Percentiles rank a stretch among this genome's conserved stretches.
phyloP scores from a whole-genome alignment of 192 early-diverging fungal species.

The Allomyces macrogynus region DNA sequence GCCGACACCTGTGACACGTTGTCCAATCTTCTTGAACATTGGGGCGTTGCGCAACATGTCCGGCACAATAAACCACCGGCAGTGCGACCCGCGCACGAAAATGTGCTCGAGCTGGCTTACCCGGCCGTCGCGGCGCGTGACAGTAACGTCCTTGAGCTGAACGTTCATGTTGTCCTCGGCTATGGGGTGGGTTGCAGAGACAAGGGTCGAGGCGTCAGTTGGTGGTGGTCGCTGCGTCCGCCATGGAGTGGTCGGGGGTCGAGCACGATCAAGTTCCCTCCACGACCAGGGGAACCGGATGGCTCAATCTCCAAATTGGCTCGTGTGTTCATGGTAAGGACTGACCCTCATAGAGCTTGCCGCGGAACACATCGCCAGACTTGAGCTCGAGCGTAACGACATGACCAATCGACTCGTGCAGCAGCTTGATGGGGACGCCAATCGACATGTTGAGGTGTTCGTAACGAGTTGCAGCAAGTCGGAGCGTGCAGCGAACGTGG shows the following conservation, averaged over 20 bases:
- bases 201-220: too few relatives aligned
- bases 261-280: too few relatives aligned
- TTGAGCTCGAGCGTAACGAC: slow-evolving; percentile 89
- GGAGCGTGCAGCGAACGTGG: too few relatives aligned
- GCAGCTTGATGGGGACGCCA: slow-evolving; percentile 81
- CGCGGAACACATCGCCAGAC: slow-evolving; percentile 83
- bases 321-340: too few relatives aligned
- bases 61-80: slow-evolving; percentile 90
- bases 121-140: slow-evolving; percentile 79
- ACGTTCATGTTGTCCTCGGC: slow-evolving; percentile 99
- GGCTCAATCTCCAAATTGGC: too few relatives aligned
- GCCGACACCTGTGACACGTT: slow-evolving; percentile 66
- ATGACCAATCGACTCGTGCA: slow-evolving; percentile 96
- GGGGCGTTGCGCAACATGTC: slow-evolving; percentile 99
- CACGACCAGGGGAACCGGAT: too few relatives aligned
- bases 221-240: too few relatives aligned
- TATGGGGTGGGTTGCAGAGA: slow-evolving; percentile 2
- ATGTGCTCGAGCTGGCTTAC: slow-evolving; percentile 84
- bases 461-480: too few relatives aligned
- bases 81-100: slow-evolving; percentile 79
- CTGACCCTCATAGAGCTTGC: slow-evolving; percentile 66
- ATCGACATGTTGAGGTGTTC: slow-evolving; percentile 44
- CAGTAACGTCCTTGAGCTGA: slow-evolving; percentile 83
- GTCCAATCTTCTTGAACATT: slow-evolving; percentile 87
- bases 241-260: too few relatives aligned